Evolutionary conservation across 768 basidiomycete species (phyloP), one percentile per base, ranked within the genome.

Genomic region (Suillus luteus): DNA sequence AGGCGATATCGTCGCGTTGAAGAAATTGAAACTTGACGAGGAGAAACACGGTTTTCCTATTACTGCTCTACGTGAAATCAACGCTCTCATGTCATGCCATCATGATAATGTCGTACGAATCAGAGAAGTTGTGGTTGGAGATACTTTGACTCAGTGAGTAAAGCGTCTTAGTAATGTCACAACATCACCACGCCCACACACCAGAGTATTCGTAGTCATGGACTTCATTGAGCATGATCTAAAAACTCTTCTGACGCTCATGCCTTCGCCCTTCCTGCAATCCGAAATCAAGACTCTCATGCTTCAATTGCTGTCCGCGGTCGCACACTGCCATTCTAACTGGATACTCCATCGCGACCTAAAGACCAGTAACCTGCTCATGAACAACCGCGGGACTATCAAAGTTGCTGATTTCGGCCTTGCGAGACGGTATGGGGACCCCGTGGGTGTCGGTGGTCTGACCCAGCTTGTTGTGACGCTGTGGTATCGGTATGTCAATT

Each of bases 171-270:
- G 37, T 54, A 55, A 55, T 67, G 44, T 4, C 37, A 62, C 61
- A 35, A 33, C 48, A 66, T 61, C 62, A 67, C 63, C 62, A 63
- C 44, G 33, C 58, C 55, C 35, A 24, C 66, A 65, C 69, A 49
- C 54, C 73, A 98, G 97, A 81, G 94, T 99, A 51, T 99, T 96
- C 76, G 96, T 99, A 67, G 97, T 99, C 41, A 97, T 97, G 96
- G 95, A 97, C 75, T 99, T 99, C 73, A 96, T 99, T 73, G 97
- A 99, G 77, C 97, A 99, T 76, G 97, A 99, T 76, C 89, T 99
- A 75, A 99, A 99, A 78, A 91, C 96, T 7, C 85, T 99, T 59
- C 84, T 99, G 63, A 92, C 91, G 31, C 80, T 93, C 65, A 99
- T 99, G 97, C 95, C 96, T 1, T 86, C 91, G 38, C 96, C 97